Conservation (phyloP, 176 grass and related monocot genomes). For the Triticum monococcum region DNA sequence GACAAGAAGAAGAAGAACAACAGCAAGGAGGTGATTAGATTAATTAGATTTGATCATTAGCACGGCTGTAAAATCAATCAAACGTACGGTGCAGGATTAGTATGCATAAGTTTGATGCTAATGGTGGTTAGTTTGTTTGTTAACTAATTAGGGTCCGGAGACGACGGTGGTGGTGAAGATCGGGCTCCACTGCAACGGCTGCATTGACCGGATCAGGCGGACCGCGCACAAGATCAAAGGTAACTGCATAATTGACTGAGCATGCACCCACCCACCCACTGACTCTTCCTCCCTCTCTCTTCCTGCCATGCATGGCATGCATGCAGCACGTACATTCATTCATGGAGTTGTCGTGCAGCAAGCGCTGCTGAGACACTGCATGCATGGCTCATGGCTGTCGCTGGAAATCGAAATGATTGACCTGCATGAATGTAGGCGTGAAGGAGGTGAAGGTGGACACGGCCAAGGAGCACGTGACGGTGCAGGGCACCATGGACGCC, state of each 20-base stretch:
- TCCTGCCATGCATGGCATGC: not conserved
- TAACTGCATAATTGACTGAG: not conserved
- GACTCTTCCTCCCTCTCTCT: no score
- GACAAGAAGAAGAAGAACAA: slow-evolving; percentile 37
- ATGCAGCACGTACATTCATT: no score
- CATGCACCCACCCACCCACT: not conserved
- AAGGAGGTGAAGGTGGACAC: slow-evolving; percentile 41
- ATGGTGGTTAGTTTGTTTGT: not conserved
- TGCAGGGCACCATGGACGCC: slow-evolving; percentile 54
- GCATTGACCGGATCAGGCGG: slow-evolving; percentile 44
- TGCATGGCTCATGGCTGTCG: not conserved
- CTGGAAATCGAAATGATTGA: not conserved
- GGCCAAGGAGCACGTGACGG: slow-evolving; percentile 33
- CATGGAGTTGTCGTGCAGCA: no score
- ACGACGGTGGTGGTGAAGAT: slow-evolving; percentile 60
- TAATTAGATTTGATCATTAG: no score
- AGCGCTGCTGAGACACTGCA: no score
- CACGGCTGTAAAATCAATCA: not conserved
- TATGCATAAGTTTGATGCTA: no score
- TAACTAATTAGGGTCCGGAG: not conserved
- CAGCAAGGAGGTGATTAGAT: slow-evolving; percentile 29
- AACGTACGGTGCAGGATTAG: no score
- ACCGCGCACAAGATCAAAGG: slow-evolving; percentile 56
- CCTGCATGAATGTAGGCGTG: slow-evolving; percentile 25
- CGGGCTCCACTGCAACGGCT: slow-evolving; percentile 61